phyloP scores from a whole-genome alignment of 495 filamentous ascomycete species.

The Aspergillus asperescens region DNA sequence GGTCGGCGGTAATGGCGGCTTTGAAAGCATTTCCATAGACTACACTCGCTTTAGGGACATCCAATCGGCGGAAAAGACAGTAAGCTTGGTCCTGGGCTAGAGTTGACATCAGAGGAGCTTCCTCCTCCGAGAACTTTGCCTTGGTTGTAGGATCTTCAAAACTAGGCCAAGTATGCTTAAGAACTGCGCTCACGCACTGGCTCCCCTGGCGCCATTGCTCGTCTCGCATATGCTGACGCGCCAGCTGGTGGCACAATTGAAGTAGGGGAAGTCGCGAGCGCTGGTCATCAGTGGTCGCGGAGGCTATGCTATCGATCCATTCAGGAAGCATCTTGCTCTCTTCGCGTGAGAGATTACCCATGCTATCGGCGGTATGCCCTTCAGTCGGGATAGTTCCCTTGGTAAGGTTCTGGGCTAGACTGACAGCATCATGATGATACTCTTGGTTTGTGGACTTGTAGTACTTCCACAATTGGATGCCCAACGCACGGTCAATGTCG shows the following conservation, averaged over 20 bases:
- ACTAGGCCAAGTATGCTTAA: slow-evolving; percentile 36
- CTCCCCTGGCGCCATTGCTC: slow-evolving; percentile 32
- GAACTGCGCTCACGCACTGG: slow-evolving; percentile 30
- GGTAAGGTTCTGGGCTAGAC: slow-evolving; percentile 29
- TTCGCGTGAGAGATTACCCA: slow-evolving; percentile 22
- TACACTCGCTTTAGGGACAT: slow-evolving; percentile 28
- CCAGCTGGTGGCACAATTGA: slow-evolving; percentile 33
- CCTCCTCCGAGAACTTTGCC: slow-evolving; percentile 28
- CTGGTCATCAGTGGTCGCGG: slow-evolving; percentile 10
- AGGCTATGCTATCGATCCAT: slow-evolving; percentile 35
- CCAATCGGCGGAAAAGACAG: slow-evolving; percentile 35
- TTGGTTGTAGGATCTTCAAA: slow-evolving; percentile 32
- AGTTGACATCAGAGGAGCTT: slow-evolving; percentile 31
- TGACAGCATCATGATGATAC: slow-evolving; percentile 28
- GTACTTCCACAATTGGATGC: slow-evolving; percentile 37
- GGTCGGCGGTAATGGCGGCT: slow-evolving; percentile 32
- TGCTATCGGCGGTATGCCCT: slow-evolving; percentile 18
- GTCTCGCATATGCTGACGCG: slow-evolving; percentile 33
- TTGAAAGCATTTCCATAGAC: slow-evolving; percentile 40
- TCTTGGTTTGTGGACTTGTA: slow-evolving; percentile 32
- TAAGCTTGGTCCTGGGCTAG: slow-evolving; percentile 36
- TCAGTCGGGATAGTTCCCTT: slow-evolving; percentile 24
- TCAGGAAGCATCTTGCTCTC: slow-evolving; percentile 35
- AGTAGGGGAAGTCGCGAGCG: slow-evolving; percentile 29
- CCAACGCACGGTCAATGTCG: slow-evolving; percentile 33